Evolutionary conservation across 176 grass and related monocot genomes (phyloP).

Genomic region (Oryza officinalis): DNA sequence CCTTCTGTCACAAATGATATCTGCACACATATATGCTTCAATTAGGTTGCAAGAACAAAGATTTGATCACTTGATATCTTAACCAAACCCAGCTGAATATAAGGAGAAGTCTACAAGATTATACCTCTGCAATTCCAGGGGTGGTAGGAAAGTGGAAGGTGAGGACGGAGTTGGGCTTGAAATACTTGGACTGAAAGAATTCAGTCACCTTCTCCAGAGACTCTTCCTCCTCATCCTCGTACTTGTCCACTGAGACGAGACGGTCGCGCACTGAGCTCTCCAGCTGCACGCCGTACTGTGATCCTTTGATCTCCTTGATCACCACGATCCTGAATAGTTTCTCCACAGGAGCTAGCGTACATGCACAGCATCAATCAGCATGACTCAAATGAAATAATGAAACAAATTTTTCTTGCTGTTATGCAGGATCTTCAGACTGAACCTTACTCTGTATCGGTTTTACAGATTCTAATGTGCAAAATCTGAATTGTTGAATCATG

Average conservation of each 20-base stretch:
- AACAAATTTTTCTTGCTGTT: background rate
- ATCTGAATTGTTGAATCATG: background rate
- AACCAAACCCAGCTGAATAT: background rate
- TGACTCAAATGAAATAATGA: background rate
- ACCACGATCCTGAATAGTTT: slow-evolving; percentile 71
- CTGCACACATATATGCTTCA: slow-evolving; percentile 17
- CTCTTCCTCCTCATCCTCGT: slow-evolving; percentile 80
- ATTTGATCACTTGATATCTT: background rate
- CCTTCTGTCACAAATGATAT: slow-evolving; percentile 67
- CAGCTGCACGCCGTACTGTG: slow-evolving; percentile 87
- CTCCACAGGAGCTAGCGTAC: slow-evolving; percentile 59
- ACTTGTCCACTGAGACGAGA: slow-evolving; percentile 54
- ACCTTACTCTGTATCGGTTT: background rate
- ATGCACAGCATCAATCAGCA: background rate
- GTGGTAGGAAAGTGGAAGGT: slow-evolving; percentile 53
- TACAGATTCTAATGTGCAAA: background rate
- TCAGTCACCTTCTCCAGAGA: slow-evolving; percentile 65
- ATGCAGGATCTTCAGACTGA: no score
- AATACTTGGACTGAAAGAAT: slow-evolving; percentile 84
- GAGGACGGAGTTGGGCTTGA: slow-evolving; percentile 62
- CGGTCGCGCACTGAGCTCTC: slow-evolving; percentile 82
- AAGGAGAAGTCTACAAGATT: background rate
- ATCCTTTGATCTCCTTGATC: slow-evolving; percentile 93
- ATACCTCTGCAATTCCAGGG: slow-evolving; percentile 11
- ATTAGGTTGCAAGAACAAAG: background rate